Base-by-base conservation (phyloP, 1,284 basidiomycete species). In the Ceratobasidium sp. region DNA sequence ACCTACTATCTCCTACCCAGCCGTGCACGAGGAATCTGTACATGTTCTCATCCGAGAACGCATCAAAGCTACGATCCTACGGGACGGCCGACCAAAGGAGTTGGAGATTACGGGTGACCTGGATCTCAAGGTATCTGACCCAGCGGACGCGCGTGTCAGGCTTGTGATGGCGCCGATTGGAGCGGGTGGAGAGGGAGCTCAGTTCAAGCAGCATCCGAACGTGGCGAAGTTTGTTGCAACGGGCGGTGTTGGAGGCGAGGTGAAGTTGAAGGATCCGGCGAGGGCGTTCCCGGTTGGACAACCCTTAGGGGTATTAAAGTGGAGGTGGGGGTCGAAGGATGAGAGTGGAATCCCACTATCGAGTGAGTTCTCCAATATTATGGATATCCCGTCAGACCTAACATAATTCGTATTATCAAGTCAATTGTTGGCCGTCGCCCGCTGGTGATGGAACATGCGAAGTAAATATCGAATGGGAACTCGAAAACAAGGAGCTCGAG, bases 191-290 rank as follows among this genome's bases (percentile, higher is more conserved):
- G 74, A 73, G 73, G 90, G 89, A 63, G 84, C 98, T 47, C 95
- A 97, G 83, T 98, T 97, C 88, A 98, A 98, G 84, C 96, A 98
- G 79, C 97, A 98, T 81, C 97, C 97, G 7, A 93, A 98, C 76
- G 93, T 98, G 7, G 94, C 92, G 79, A 98, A 96, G 84, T 95
- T 96, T 76, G 86, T 85, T 0, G 84, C 89, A 74, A 84, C 84
- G 1, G 48, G 73, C 1, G 80, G 80, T n/a, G 75, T 80, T 57
- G 90, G 92, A 29, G 89, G 93, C 60, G 84, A 93, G 47, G 89
- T 99, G 73, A 91, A 91, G 7, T 86, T 99, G 78, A 97, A 96
- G 83, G 97, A 99, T 81, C 81, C 92, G 1, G 88, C 90, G 64
- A 87, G 91, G 78, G 85, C 90, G 9, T 98, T 98, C 89, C 97